Percentiles rank a stretch among this genome's conserved stretches.
These are phyloP conservation scores for Coemansia sp. DNA, from an alignment of 371 early-diverging fungal species.

Conservation along the genomic window DNA sequence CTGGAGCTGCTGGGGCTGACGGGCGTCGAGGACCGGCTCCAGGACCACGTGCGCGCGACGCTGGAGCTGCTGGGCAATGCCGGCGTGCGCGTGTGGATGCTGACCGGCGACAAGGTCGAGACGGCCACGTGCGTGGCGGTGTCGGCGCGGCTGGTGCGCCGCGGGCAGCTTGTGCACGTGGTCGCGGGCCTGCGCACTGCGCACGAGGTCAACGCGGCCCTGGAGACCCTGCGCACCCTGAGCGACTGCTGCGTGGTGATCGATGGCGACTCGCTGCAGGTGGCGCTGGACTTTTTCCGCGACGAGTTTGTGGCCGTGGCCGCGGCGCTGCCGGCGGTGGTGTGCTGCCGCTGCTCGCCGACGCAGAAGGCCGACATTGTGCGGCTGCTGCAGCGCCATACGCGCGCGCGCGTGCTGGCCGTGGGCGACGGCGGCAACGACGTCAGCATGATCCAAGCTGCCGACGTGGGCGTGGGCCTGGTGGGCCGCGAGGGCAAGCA, in stretches of 20 bases:
- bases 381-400: slow-evolving; percentile 64
- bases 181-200: slow-evolving; percentile 28
- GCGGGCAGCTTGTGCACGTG: slow-evolving; percentile 81
- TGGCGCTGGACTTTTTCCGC: slow-evolving; percentile 69
- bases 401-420: slow-evolving; percentile 60
- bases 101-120: slow-evolving; percentile 99
- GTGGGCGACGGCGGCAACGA: slow-evolving; percentile 99
- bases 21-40: slow-evolving; percentile 93
- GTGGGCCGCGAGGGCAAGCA: slow-evolving; percentile 84
- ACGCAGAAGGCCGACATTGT: slow-evolving; percentile 99
- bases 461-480: slow-evolving; percentile 85
- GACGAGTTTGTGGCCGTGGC: slow-evolving; percentile 86
- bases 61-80: slow-evolving; percentile 84
- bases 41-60: slow-evolving; percentile 91
- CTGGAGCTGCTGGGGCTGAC: slow-evolving; percentile 78
- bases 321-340: slow-evolving; percentile 81
- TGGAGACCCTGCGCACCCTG: slow-evolving; percentile 44
- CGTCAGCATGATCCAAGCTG: slow-evolving; percentile 93
- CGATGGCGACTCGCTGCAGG: slow-evolving; percentile 92
- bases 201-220: slow-evolving; percentile 40
- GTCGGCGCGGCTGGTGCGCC: slow-evolving; percentile 73
- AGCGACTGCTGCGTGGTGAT: slow-evolving; percentile 87
- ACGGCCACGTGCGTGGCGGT: slow-evolving; percentile 97
- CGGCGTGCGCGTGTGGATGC: slow-evolving; percentile 95
- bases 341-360: slow-evolving; percentile 98